A percentile compares a stretch with the other conserved stretches of the same genome.
Conservation (phyloP, 1,139 yeast genomes). For the Suhomyces wounanorum region DNA sequence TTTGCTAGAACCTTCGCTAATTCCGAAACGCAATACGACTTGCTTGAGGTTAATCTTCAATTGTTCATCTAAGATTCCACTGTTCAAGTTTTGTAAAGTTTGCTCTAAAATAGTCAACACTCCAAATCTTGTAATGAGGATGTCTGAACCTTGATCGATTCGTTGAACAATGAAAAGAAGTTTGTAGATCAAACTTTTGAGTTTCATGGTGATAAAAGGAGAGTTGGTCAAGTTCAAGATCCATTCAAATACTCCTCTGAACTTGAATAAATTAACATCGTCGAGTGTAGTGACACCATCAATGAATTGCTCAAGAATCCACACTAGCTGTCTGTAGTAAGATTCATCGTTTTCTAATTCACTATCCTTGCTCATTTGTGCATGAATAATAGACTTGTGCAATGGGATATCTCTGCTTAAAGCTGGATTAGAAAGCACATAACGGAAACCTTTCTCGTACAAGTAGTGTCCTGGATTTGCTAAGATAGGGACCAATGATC, state of each 20-base stretch:
- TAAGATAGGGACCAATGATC: conserved; percentile 58
- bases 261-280: conserved; percentile 56
- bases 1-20: conserved; percentile 47
- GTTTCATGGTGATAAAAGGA: conserved; percentile 45
- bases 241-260: conserved; percentile 67
- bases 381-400: conserved; percentile 45
- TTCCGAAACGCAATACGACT: conserved; percentile 46
- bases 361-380: conserved; percentile 31
- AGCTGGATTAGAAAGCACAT: conserved; percentile 58
- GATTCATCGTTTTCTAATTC: conserved; percentile 48
- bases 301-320: conserved; percentile 61
- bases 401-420: conserved; percentile 69
- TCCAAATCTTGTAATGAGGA: conserved; percentile 65
- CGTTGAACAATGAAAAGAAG: conserved; percentile 54
- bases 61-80: conserved; percentile 27
- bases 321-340: conserved; percentile 59
- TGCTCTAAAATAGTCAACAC: conserved; percentile 53
- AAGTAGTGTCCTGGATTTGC: conserved; percentile 70
- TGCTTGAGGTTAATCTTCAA: conserved; percentile 46
- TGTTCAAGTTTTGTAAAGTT: conserved; percentile 18
- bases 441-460: conserved; percentile 67
- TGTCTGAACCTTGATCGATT: conserved; percentile 61
- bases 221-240: conserved; percentile 54
- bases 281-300: conserved; percentile 44
- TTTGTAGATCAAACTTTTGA: conserved; percentile 41